Conservation (phyloP, 2,329 filamentous ascomycete genomes). For the Aspergillus intermedius region DNA sequence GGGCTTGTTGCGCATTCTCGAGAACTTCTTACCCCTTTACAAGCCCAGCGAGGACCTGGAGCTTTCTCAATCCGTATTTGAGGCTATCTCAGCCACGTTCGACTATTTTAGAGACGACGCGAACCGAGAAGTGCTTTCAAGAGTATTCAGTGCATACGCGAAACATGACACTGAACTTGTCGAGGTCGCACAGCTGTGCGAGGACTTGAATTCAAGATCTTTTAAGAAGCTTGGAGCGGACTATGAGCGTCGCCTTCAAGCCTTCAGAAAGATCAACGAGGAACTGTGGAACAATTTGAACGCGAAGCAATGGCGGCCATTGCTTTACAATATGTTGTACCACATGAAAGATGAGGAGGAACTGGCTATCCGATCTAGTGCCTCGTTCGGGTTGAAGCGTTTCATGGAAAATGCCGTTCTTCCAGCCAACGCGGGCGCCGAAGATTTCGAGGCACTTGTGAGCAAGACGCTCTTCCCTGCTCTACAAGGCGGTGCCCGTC, state of each 20-base stretch:
- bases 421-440: conserved; percentile 36
- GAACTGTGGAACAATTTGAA: conserved; percentile 55
- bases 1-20: conserved; percentile 69
- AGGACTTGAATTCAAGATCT: conserved; percentile 73
- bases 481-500: conserved; percentile 67
- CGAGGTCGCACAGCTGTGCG: conserved; percentile 63
- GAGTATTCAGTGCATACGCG: conserved; percentile 66
- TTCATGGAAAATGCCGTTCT: conserved; percentile 62
- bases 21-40: conserved; percentile 68
- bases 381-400: conserved; percentile 69
- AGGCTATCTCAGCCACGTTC: conserved; percentile 73
- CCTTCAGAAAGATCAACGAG: conserved; percentile 67
- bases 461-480: conserved; percentile 64
- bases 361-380: conserved; percentile 75
- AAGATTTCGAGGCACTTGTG: conserved; percentile 54
- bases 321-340: conserved; percentile 84
- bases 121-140: conserved; percentile 67
- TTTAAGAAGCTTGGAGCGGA: conserved; percentile 70
- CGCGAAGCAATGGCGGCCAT: conserved; percentile 72
- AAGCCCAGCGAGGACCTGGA: conserved; percentile 50
- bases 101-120: conserved; percentile 80
- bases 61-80: conserved; percentile 61
- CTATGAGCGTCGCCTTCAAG: conserved; percentile 72
- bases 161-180: conserved; percentile 54
- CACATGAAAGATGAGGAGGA: conserved; percentile 83